Conservation (phyloP, 768 basidiomycete species). For the Tricholoma saponaceum region DNA sequence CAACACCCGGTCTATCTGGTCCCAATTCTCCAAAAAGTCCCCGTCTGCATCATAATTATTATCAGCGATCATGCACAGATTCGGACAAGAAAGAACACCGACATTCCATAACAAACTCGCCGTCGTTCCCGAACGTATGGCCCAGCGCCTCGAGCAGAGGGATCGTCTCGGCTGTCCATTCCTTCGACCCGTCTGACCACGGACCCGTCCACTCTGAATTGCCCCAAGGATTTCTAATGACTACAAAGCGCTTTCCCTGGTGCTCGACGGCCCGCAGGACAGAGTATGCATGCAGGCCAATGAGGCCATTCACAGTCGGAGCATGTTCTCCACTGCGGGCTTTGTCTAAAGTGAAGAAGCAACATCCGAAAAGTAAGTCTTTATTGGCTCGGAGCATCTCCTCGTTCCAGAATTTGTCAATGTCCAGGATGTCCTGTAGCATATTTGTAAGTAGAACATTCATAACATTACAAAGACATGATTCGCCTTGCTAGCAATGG, state of each 20-base stretch:
- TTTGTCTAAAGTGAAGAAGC: constrained; percentile 29
- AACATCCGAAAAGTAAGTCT: constrained; percentile 48
- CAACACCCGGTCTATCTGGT: constrained; percentile 33
- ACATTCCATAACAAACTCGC: constrained; percentile 54
- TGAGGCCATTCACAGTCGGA: constrained; percentile 31
- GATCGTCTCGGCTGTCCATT: constrained; percentile 51
- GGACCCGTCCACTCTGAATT: constrained; percentile 46
- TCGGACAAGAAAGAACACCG: constrained; percentile 3
- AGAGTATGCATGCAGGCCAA: constrained; percentile 42
- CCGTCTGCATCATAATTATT: constrained; percentile 18
- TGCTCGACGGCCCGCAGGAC: constrained; percentile 43
- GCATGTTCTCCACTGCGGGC: constrained; percentile 25
- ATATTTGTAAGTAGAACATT: background rate
- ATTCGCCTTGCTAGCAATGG: constrained; percentile 22
- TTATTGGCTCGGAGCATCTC: constrained; percentile 42
- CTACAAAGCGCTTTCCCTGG: constrained; percentile 44
- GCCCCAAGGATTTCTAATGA: too few relatives aligned
- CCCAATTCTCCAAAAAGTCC: constrained; percentile 37
- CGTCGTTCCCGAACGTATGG: constrained; percentile 46
- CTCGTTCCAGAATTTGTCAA: constrained; percentile 45
- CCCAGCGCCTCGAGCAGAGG: constrained; percentile 34
- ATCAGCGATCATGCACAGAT: background rate
- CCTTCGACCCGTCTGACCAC: constrained; percentile 52
- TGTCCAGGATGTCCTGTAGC: constrained; percentile 43
- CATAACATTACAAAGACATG: background rate